Evolutionary conservation across 2,329 filamentous ascomycete genomes (phyloP), one percentile per base, ranked within the genome.

Genomic region (Cercospora sp.): DNA sequence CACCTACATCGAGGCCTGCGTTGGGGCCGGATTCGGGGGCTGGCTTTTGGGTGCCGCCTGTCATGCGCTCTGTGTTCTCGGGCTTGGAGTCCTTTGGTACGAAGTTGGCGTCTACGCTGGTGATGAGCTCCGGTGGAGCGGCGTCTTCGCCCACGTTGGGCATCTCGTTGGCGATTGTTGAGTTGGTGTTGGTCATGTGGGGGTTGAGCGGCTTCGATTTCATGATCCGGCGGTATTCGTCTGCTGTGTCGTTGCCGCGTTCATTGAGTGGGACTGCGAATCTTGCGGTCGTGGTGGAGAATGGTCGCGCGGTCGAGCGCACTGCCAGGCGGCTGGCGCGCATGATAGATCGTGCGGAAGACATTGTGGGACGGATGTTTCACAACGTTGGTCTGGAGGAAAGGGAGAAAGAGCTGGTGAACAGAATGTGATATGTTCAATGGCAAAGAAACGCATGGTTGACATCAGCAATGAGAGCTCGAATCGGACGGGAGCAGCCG

Each of bases 1-100:
- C 93, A 77, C 93, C 93, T 75, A 95, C 91, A 55, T 84, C 89
- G 69, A 97, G 86, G 74, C 97, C 92, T 68, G 85, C 80, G 76
- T 87, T 87, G 75, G 80, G 75, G 64, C 81, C 82, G 48, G 75
- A 77, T 33, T 80, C 73, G 12, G 85, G 81, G 3, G 81, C 81
- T 57, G 80, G 80, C 65, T 82, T 78, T 78, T 90, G 88, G 12
- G 86, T 87, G 58, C 87, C 87, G 31, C 88, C 88, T 0, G 87
- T 90, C 85, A 89, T 89, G 69, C 85, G 82, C 76, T 89, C 84
- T 8, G 88, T 88, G 75, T 88, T 89, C 74, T 88, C 86, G 0
- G 87, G 86, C 60, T 85, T 82, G 1, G 85, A 83, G 76, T 90
- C 88, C 73, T 86, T 86, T 53, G 87, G 87, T 9, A 79, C 78